Evolutionary conservation across 2,329 filamentous ascomycete species (phyloP), one percentile per base, ranked within the genome.

Genomic region (Catunica adiposa): DNA sequence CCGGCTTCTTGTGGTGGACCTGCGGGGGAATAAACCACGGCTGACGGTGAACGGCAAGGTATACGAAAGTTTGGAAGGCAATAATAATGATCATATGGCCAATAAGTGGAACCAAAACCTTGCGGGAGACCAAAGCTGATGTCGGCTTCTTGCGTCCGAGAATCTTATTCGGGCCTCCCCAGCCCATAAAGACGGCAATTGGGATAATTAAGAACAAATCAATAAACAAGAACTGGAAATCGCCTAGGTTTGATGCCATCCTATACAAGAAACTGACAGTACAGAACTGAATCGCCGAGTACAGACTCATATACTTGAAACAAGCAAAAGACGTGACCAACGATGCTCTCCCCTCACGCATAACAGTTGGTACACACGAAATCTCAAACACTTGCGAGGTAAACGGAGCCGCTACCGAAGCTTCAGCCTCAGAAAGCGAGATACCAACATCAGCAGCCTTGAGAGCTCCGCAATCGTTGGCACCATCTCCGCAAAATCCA

Each of bases 281-380:
- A 6, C 88, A 94, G 72, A 98, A 98, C 68, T 98, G 92, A 61
- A 98, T 98, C n/a, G 92, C 90, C 1, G 89, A 97, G 72, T 98
- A 98, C 61, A 98, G 71, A 63, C 86, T 94, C 94, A 98, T 98
- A 70, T 94, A 98, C 72, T 97, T 98, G 77, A 98, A 98, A 72
- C 92, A 98, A 71, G 87, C 94, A 72, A 98, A 98, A 68, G 89
- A 95, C 11, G 92, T 98, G n/a, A 97, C 89, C 34, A 98, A 76
- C 34, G 94, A 87, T 20, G 90, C 90, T 60, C 94, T 82, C 20
- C 92, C 92, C 72, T 98, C 92, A 61, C 89, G 82, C 37, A 98
- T 97, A 60, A 98, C 83, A 64, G 90, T 83, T 6, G 90, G 84
- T 3, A 98, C 90, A 66, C 92, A 98, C 11, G 86, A 86, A 63